Conservation (phyloP, 164 flowering plant species). For the Taxillus chinensis region DNA sequence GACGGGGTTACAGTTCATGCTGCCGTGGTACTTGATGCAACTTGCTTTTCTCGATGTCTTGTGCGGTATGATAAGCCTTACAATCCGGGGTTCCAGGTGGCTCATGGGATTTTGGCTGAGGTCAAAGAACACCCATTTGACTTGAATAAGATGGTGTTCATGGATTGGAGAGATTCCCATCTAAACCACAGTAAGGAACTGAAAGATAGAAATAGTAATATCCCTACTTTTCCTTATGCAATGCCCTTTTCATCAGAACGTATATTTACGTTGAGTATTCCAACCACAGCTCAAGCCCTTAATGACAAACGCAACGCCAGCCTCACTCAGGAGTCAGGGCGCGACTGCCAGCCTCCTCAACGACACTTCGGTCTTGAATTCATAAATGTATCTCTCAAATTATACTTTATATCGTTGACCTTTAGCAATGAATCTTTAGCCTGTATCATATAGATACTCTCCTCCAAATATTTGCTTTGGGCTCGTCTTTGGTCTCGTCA, state of each 20-base stretch:
- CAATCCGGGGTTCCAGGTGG: constrained; percentile 90
- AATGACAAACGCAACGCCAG: too few species aligned
- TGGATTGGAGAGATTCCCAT: constrained; percentile 96
- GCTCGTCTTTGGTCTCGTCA: too few species aligned
- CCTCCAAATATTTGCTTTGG: too few species aligned
- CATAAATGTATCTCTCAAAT: too few species aligned
- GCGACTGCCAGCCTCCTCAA: too few species aligned
- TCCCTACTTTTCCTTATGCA: constrained; percentile 86
- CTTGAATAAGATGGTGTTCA: constrained; percentile 82
- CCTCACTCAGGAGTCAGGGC: too few species aligned
- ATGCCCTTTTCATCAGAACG: constrained; percentile 77
- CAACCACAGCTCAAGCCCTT: too few species aligned
- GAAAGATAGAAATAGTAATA: constrained; percentile 49
- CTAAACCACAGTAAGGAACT: constrained; percentile 32
- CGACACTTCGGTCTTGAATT: too few species aligned
- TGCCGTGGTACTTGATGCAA: constrained; percentile 80
- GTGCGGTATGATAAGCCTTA: constrained; percentile 87
- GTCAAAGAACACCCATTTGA: constrained; percentile 91
- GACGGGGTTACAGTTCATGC: constrained; percentile 80
- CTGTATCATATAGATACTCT: too few species aligned
- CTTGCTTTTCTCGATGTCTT: constrained; percentile 75
- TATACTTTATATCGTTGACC: too few species aligned
- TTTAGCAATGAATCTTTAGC: too few species aligned
- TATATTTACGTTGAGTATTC: constrained; percentile 76
- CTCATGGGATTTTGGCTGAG: constrained; percentile 86